Conservation (phyloP, 495 filamentous ascomycete species). For the Annulohypoxylon moriforme region DNA sequence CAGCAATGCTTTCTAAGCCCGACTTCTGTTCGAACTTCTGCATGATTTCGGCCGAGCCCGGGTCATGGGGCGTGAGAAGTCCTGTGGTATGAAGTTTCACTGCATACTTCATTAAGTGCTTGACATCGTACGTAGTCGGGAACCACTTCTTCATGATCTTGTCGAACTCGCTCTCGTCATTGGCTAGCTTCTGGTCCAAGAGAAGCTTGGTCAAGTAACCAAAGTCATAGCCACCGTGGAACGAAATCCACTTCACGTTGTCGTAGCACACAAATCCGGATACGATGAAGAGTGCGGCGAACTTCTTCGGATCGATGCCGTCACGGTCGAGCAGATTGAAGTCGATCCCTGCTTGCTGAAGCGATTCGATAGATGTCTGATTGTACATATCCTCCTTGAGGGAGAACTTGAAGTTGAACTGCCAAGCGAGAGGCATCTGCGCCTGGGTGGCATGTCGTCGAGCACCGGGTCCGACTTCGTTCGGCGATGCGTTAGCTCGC, state of each 20-base stretch:
- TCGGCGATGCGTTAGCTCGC: slow-evolving; percentile 66
- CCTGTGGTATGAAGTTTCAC: slow-evolving; percentile 72
- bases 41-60: slow-evolving; percentile 73
- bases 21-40: slow-evolving; percentile 84
- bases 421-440: slow-evolving; percentile 89
- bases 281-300: slow-evolving; percentile 87
- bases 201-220: slow-evolving; percentile 96
- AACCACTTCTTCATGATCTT: slow-evolving; percentile 88
- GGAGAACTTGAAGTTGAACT: slow-evolving; percentile 98
- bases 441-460: slow-evolving; percentile 64
- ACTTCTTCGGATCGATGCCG: slow-evolving; percentile 91
- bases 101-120: slow-evolving; percentile 88
- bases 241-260: slow-evolving; percentile 93
- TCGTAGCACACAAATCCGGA: slow-evolving; percentile 91
- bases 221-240: slow-evolving; percentile 99
- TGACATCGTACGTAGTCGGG: slow-evolving; percentile 92
- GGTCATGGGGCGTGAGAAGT: slow-evolving; percentile 71
- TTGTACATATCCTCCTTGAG: slow-evolving; percentile 96
- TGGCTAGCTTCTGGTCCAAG: slow-evolving; percentile 79
- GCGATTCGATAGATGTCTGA: slow-evolving; percentile 87
- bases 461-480: slow-evolving; percentile 56
- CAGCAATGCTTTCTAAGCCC: slow-evolving; percentile 91
- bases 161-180: slow-evolving; percentile 88
- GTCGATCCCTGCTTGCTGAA: slow-evolving; percentile 88
- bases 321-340: slow-evolving; percentile 82